Conservation (phyloP, 176 grass and related monocot species). For the Saccharum spontaneum region DNA sequence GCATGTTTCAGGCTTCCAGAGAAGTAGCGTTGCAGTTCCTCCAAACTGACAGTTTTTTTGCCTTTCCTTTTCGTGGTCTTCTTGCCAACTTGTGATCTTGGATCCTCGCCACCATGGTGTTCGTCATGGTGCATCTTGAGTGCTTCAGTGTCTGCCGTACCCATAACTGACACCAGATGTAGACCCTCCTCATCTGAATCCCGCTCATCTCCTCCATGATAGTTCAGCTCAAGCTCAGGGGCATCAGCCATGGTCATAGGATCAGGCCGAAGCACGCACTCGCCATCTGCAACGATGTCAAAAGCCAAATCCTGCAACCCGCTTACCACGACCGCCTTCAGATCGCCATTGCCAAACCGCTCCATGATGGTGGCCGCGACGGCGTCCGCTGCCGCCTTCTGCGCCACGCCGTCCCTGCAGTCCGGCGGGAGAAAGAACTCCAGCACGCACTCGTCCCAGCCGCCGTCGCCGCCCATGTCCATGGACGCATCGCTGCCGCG, state of each 20-base stretch:
- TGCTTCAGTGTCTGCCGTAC: neutral
- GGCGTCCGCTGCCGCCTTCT: slow-evolving; percentile 40
- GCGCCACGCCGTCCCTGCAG: slow-evolving; percentile 41
- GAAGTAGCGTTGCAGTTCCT: slow-evolving; percentile 71
- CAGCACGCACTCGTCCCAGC: slow-evolving; percentile 47
- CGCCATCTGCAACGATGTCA: neutral
- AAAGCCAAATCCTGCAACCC: slow-evolving; percentile 17
- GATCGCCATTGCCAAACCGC: slow-evolving; percentile 20
- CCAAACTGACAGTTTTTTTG: slow-evolving; percentile 69
- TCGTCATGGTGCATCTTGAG: neutral
- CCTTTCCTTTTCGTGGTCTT: slow-evolving; percentile 65
- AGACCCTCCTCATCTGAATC: slow-evolving; percentile 28
- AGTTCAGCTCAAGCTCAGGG: slow-evolving; percentile 16
- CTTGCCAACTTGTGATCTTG: slow-evolving; percentile 3
- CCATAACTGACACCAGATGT: neutral
- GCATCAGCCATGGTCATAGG: neutral
- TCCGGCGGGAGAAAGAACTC: slow-evolving; percentile 84
- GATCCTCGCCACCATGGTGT: neutral
- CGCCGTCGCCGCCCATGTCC: neutral
- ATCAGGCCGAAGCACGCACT: neutral
- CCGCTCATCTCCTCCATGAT: neutral
- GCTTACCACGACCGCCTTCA: slow-evolving; percentile 22
- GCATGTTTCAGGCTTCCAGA: slow-evolving; percentile 82
- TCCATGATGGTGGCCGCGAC: slow-evolving; percentile 36
- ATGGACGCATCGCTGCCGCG: neutral